phyloP scores from a whole-genome alignment of 2,329 filamentous ascomycete species.

The Phoma herbarum region DNA sequence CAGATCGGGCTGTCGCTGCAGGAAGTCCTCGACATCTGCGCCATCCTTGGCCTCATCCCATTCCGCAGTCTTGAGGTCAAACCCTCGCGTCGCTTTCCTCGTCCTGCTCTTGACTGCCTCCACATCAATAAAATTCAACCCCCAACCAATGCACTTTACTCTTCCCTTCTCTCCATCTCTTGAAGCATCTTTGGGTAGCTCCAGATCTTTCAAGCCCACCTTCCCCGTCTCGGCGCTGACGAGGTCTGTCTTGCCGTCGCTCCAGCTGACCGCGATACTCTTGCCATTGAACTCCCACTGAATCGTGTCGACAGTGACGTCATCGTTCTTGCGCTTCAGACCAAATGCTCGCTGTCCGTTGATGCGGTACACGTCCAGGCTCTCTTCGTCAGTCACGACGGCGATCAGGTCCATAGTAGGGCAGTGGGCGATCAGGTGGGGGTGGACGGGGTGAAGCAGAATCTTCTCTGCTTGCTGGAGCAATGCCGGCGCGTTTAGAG shows the following conservation, averaged over 20 bases:
- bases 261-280: constrained; percentile 83
- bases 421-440: constrained; percentile 74
- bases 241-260: constrained; percentile 78
- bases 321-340: constrained; percentile 52
- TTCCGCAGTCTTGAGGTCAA: constrained; percentile 40
- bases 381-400: constrained; percentile 72
- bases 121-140: constrained; percentile 63
- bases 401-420: constrained; percentile 86
- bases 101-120: constrained; percentile 55
- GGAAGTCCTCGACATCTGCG: constrained; percentile 51
- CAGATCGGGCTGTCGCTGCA: constrained; percentile 49
- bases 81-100: constrained; percentile 28
- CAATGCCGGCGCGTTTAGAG: constrained; percentile 26
- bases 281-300: constrained; percentile 66
- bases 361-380: constrained; percentile 78
- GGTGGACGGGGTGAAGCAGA: constrained; percentile 59
- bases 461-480: constrained; percentile 54
- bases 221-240: constrained; percentile 84
- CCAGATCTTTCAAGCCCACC: constrained; percentile 70
- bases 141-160: constrained; percentile 63
- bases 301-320: constrained; percentile 48
- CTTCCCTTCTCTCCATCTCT: constrained; percentile 9
- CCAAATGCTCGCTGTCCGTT: constrained; percentile 76
- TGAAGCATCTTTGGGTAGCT: constrained; percentile 21
- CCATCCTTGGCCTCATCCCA: constrained; percentile 49